phyloP scores from a whole-genome alignment of 164 flowering plant genomes.

The Paratinospora sagittata region DNA sequence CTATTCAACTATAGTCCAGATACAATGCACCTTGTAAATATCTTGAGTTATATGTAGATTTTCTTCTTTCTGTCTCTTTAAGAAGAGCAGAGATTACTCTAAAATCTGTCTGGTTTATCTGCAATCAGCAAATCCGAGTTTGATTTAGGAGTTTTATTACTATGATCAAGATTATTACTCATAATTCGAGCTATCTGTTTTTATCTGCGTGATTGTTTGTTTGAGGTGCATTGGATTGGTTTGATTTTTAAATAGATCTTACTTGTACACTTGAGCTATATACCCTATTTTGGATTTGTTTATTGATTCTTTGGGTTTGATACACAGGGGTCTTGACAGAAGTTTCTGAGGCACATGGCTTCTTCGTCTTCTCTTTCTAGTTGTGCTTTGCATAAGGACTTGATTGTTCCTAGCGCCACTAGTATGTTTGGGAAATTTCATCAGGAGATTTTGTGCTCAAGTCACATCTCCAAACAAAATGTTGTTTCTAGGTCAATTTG shows the following conservation, averaged over 20 bases:
- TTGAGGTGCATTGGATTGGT: neutral
- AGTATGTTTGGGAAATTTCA: constrained; percentile 2
- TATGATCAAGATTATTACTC: neutral
- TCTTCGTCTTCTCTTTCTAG: constrained; percentile 10
- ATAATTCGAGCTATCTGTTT: neutral
- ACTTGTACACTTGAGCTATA: no score
- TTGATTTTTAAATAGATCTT: no score
- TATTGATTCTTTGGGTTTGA: no score
- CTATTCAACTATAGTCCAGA: no score
- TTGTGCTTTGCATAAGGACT: neutral
- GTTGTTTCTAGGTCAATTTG: constrained; percentile 15
- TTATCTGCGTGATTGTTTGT: neutral
- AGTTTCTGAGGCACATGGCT: neutral
- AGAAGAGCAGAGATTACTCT: no score
- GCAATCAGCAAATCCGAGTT: neutral
- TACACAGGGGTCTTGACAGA: no score
- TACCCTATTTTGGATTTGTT: no score
- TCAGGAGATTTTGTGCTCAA: constrained; percentile 17
- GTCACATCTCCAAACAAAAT: constrained; percentile 8
- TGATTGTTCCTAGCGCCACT: constrained; percentile 4
- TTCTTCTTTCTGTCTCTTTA: no score
- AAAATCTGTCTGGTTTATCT: no score
- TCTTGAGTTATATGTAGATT: no score
- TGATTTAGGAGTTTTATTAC: neutral
- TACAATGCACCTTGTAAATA: no score